phyloP scores from a whole-genome alignment of 164 flowering plant species.

The Liriodendron chinense region DNA sequence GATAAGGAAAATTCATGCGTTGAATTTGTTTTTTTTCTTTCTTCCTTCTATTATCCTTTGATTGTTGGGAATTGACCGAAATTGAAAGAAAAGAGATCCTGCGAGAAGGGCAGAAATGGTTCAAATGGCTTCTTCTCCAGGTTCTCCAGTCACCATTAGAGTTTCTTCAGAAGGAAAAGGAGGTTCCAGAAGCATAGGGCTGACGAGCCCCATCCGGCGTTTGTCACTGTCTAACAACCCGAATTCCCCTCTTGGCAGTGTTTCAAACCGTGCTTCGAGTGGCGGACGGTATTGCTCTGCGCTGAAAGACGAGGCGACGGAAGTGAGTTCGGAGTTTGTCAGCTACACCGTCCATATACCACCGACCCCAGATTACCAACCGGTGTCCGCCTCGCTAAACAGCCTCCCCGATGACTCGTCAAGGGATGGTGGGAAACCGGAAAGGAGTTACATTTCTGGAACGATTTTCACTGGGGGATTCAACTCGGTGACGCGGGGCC shows the following conservation, averaged over 20 bases:
- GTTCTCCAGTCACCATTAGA: conserved; percentile 74
- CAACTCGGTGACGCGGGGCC: conserved; percentile 66
- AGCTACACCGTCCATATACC: conserved; percentile 84
- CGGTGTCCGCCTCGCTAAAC: conserved; percentile 37
- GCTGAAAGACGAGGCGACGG: conserved; percentile 32
- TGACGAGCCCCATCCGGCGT: conserved; percentile 68
- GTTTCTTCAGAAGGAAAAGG: conserved; percentile 56
- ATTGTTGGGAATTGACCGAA: not conserved
- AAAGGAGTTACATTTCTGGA: conserved; percentile 46
- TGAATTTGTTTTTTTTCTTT: no score
- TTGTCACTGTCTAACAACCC: conserved; percentile 55
- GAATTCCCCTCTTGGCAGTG: conserved; percentile 51
- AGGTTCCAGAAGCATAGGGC: conserved; percentile 38
- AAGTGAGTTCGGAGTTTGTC: conserved; percentile 46
- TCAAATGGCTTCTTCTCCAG: conserved; percentile 41
- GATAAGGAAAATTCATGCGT: not conserved
- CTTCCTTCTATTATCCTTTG: no score
- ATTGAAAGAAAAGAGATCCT: not conserved
- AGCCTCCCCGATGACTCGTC: conserved; percentile 29
- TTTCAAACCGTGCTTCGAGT: conserved; percentile 26
- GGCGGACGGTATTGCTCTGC: conserved; percentile 48
- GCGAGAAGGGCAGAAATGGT: conserved; percentile 36
- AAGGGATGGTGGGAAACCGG: conserved; percentile 17
- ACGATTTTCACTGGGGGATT: conserved; percentile 84
- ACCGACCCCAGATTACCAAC: conserved; percentile 71